These are phyloP conservation scores for Diacronema lutheri DNA, from an alignment of 78 protist genomes.

Conservation along the genomic window DNA sequence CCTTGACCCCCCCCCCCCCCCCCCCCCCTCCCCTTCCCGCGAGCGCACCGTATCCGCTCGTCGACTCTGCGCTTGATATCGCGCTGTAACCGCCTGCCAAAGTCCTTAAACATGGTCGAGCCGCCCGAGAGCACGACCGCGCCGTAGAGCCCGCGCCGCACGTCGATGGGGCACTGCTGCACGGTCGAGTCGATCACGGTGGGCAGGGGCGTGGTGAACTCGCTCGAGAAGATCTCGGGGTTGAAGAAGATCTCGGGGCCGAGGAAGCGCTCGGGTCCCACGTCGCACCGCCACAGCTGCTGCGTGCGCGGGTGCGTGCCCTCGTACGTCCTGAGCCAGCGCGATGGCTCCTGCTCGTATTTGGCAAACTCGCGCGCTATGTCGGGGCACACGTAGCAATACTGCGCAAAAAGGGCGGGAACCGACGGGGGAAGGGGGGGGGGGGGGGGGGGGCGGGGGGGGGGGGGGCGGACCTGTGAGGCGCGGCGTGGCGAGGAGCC, in stretches of 20 bases:
- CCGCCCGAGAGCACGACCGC: constrained; percentile 98
- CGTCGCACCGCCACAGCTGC: constrained; percentile 70
- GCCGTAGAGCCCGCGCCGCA: constrained; percentile 86
- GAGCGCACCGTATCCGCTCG: background rate
- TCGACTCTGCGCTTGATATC: constrained; percentile 68
- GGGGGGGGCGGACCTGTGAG: too few relatives aligned
- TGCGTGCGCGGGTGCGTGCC: constrained; percentile 8
- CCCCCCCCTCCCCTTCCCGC: too few relatives aligned
- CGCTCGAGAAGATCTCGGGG: constrained; percentile 94
- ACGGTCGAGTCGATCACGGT: constrained; percentile 55
- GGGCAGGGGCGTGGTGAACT: constrained; percentile 91
- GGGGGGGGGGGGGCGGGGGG: too few relatives aligned
- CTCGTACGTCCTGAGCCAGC: constrained; percentile 66
- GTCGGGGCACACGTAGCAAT: constrained; percentile 92
- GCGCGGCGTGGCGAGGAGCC: too few relatives aligned
- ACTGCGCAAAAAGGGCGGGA: constrained; percentile 10
- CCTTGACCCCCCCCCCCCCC: too few relatives aligned
- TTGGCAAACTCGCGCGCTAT: constrained; percentile 88
- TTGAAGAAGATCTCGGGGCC: constrained; percentile 99
- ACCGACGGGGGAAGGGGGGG: too few relatives aligned
- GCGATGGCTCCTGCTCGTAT: constrained; percentile 87
- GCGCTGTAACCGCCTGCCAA: constrained; percentile 87
- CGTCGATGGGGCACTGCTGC: constrained; percentile 94
- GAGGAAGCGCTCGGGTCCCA: constrained; percentile 98
- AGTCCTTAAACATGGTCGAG: constrained; percentile 97